These are phyloP conservation scores for Caloboletus inedulis DNA, from an alignment of 1,284 basidiomycete species.

Conservation along the genomic window DNA sequence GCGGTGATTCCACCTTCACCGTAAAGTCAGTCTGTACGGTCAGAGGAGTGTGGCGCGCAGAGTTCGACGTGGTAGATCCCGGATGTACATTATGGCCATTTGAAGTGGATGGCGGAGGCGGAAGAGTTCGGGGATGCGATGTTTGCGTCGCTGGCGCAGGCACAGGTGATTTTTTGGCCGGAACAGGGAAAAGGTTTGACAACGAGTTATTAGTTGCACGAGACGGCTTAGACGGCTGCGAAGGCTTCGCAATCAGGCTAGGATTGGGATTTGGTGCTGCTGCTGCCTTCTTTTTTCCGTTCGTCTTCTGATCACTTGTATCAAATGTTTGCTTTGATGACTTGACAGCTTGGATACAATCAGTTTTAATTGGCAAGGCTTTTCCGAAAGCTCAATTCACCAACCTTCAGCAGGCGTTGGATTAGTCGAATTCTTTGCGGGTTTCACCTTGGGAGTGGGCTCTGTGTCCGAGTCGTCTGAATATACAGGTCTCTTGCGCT, in stretches of 20 bases:
- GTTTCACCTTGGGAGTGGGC: slow-evolving; percentile 14
- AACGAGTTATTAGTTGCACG: slow-evolving; percentile 22
- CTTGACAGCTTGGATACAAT: slow-evolving; percentile 16
- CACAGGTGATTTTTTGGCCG: background rate
- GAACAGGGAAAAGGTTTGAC: slow-evolving; percentile 6
- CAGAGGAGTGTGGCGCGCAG: background rate
- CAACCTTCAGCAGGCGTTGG: slow-evolving; percentile 14
- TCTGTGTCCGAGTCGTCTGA: slow-evolving; percentile 31
- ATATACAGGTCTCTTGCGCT: slow-evolving; percentile 27
- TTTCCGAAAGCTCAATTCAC: slow-evolving; percentile 6
- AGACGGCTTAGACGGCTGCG: slow-evolving; percentile 7
- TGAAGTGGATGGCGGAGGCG: background rate
- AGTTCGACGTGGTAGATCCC: background rate
- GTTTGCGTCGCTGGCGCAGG: background rate
- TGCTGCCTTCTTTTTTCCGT: slow-evolving; percentile 4
- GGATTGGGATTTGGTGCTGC: background rate
- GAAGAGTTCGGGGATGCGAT: background rate
- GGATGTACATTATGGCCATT: background rate
- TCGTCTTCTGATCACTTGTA: slow-evolving; percentile 5
- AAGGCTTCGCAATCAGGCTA: background rate
- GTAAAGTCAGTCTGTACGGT: slow-evolving; percentile 11
- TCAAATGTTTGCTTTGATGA: slow-evolving; percentile 7
- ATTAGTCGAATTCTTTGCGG: slow-evolving; percentile 6
- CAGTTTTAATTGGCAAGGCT: background rate
- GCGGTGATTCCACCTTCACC: slow-evolving; percentile 24